Percentiles rank a stretch among this genome's conserved stretches.
Evolutionary conservation across 1,139 yeast genomes (phyloP).

Genomic region (Taphrina communis): DNA sequence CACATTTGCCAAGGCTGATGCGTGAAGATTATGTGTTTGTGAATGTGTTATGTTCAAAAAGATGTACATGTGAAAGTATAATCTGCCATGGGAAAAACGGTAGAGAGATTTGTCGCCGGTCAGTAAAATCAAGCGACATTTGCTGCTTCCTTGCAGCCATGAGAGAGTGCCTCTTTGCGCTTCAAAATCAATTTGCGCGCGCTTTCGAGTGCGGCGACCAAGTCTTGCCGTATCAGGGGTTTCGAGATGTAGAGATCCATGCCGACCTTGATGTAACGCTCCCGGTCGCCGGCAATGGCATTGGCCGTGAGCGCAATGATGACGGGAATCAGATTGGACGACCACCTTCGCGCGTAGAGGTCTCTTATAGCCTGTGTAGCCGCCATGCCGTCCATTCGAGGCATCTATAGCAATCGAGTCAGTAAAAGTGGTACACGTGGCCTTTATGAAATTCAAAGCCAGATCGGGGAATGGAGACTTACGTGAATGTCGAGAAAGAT

Average conservation of each 20-base stretch:
- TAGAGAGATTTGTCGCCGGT: too few species aligned
- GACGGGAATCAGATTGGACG: slow-evolving; percentile 3
- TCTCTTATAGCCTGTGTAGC: slow-evolving; percentile 54
- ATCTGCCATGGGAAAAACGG: too few species aligned
- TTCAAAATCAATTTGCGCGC: neutral
- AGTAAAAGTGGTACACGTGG: neutral
- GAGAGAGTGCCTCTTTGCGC: neutral
- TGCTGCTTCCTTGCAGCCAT: too few species aligned
- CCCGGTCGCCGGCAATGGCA: slow-evolving; percentile 87
- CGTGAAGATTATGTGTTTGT: neutral
- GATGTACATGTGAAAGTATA: neutral
- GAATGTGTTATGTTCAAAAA: too few species aligned
- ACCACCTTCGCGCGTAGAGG: slow-evolving; percentile 54
- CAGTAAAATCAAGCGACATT: too few species aligned
- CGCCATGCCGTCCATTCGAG: slow-evolving; percentile 40
- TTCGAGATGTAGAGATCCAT: slow-evolving; percentile 90
- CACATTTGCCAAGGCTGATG: too few species aligned
- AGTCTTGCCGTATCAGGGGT: slow-evolving; percentile 55
- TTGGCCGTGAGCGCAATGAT: slow-evolving; percentile 94
- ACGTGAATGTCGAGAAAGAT: slow-evolving; percentile 40
- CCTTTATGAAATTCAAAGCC: neutral
- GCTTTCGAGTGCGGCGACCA: neutral
- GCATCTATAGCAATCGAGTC: slow-evolving; percentile 27
- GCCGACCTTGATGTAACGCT: slow-evolving; percentile 80
- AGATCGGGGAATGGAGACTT: neutral